A percentile compares a stretch with the other conserved stretches of the same genome.
Conservation (phyloP, 371 early-diverging fungal genomes). For the Rhizopus arrhizus region DNA sequence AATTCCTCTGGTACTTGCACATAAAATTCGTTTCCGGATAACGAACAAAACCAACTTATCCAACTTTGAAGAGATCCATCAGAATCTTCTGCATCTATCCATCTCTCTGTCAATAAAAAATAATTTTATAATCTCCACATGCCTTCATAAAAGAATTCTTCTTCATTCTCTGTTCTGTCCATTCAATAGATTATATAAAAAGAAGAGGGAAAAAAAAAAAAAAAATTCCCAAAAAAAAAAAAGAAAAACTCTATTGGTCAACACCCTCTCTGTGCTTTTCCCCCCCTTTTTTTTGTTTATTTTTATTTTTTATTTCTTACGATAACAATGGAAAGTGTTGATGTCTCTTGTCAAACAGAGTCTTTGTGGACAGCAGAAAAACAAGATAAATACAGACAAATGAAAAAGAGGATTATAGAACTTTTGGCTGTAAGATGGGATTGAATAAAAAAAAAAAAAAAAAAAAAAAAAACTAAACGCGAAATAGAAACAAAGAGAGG, state of each 20-base stretch:
- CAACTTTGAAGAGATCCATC: conserved; percentile 60
- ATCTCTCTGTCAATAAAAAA: background rate
- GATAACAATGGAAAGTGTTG: background rate
- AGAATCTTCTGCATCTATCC: conserved; percentile 22
- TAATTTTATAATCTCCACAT: background rate
- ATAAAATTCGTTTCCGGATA: conserved; percentile 84
- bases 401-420: conserved; percentile 21
- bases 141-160: background rate
- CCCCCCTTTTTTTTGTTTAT: too few species aligned
- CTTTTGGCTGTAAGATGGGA: conserved; percentile 16
- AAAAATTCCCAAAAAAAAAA: background rate
- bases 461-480: background rate
- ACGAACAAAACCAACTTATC: conserved; percentile 89
- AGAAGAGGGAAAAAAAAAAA: background rate
- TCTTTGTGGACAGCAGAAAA: background rate
- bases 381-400: conserved; percentile 14
- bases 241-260: too few species aligned
- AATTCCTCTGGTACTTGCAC: conserved; percentile 86
- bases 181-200: background rate
- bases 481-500: too few species aligned
- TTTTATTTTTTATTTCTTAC: too few species aligned
- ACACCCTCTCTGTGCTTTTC: too few species aligned
- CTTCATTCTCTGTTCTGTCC: background rate
- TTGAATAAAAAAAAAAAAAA: background rate
- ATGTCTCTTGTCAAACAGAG: conserved; percentile 5